Evolutionary conservation across 2,329 filamentous ascomycete genomes (phyloP).

Genomic region (Cephalotrichum gorgonifer): DNA sequence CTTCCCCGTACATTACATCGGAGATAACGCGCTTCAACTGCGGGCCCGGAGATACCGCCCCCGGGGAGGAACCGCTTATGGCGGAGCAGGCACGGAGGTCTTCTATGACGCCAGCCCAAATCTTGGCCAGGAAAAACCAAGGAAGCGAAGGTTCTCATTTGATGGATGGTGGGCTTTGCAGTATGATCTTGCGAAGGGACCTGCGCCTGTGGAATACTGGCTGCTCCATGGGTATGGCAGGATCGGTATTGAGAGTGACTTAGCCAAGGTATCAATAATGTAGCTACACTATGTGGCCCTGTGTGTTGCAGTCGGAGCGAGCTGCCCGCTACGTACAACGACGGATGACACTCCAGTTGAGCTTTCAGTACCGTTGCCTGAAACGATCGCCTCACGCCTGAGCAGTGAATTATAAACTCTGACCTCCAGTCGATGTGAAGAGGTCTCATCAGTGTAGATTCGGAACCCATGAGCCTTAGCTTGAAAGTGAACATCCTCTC

Average conservation of each 20-base stretch:
- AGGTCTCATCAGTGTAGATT: too few species aligned
- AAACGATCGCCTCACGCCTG: too few species aligned
- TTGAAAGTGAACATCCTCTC: too few species aligned
- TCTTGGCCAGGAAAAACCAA: constrained; percentile 14
- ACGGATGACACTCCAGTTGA: too few species aligned
- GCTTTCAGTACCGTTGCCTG: too few species aligned
- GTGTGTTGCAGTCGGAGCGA: too few species aligned
- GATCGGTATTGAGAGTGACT: not conserved
- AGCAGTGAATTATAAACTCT: too few species aligned
- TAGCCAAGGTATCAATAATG: not conserved
- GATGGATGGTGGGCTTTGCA: constrained; percentile 19
- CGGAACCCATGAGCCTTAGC: too few species aligned
- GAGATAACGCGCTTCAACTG: constrained; percentile 16
- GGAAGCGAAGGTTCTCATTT: constrained; percentile 16
- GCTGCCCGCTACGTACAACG: too few species aligned
- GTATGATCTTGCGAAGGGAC: constrained; percentile 18
- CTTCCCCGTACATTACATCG: constrained; percentile 15
- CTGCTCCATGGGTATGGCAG: constrained; percentile 18
- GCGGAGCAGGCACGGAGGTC: constrained; percentile 10
- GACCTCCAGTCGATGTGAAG: too few species aligned
- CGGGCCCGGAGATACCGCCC: constrained; percentile 12
- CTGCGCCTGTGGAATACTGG: constrained; percentile 16
- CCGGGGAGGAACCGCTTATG: constrained; percentile 14
- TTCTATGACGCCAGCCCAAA: constrained; percentile 15
- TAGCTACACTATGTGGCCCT: too few species aligned